Base-by-base conservation (phyloP, 352 stramenopile genomes). In the Phytophthora boehmeriae region DNA sequence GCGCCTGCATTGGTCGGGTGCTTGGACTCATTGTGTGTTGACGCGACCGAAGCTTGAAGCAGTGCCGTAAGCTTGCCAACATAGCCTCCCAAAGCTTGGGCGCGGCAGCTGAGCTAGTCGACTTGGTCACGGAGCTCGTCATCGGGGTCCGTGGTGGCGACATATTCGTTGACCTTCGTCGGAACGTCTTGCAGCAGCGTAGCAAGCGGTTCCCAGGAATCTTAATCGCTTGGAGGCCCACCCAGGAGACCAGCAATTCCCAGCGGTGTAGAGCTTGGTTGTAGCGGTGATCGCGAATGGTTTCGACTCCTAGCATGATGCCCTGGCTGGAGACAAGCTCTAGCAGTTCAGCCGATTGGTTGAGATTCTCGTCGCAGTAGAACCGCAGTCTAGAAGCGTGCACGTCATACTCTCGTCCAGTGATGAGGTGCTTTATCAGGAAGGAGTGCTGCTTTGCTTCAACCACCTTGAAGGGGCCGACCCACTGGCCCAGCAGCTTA, bases 401-500 rank as follows among this genome's bases (percentile, higher is more conserved):
- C 2, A 62, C 63, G 5, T 63, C 55, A 27, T 66, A 57, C 19
- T 52, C 28, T 1, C 50, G 36, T 19, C 43, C 42, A 4, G 27
- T 38, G 1, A 71, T 35, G 3, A 67, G 17, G 23, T 71, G 52
- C n/a, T 44, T 4, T 9, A 71, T 57, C 2, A n/a, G 0, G 14
- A 71, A 66, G 0, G 55, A 66, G 38, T 66, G 63, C 5, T 43
- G 27, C 3, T 9, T 20, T 0, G 52, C 52, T 16, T 53, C 63
- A 13, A 23, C 38, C 1, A 60, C 36, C 14, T 64, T 64, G 30
- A 73, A 68, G 13, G 52, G 58, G 1, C 58, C 63, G 23, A 64
- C 8, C 45, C 46, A 68, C 14, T 64, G 49, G 3, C 27, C 64
- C 6, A 63, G 16, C 1, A 68, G 51, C 44, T 68, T 72, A 36